Base-by-base conservation (phyloP, 2,329 filamentous ascomycete species). In the Microsporum ferrugineum region DNA sequence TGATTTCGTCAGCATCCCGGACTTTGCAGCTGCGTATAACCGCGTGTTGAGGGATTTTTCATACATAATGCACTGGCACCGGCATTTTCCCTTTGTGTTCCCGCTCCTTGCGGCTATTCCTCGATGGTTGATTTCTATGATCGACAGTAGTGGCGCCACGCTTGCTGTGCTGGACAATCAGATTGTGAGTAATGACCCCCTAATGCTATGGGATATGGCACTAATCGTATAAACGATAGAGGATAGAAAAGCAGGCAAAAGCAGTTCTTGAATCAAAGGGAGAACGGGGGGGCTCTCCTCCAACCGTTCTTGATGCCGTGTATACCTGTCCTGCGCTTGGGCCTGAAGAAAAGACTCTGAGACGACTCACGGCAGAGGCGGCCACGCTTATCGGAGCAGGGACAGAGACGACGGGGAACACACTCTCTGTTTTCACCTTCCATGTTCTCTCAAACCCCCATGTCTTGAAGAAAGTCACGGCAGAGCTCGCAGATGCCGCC, bases 341-440 rank as follows among this genome's bases (percentile, higher is more conserved):
- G 10, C 38, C 38, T 7, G 38, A 39, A 39, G 8, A 39, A 39
- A 73, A 72, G 61, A 64, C 66, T 1, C 61, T 66, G n/a, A 60
- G 61, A 4, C 67, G 72, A 5, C 63, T 74, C 3, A 63, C 64
- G 2, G 66, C 71, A n/a, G 72, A 74, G 62, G 71, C 64, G 3
- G 66, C 68, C 34, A 63, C 66, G 2, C 59, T 74, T 7, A 63
- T 73, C 10, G 68, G 67, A 29, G 71, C 69, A 10, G 73, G 73
- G 0, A 70, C 68, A 1, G 69, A 69, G 33, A 74, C 68, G 0
- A 71, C 68, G 10, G 69, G 67, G 0, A 63, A 64, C 43, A 65
- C 67, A 1, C 59, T 69, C 7, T 61, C 58, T 1, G 62, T 73
- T 1, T 65, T 69, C 3, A 63, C 58, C 7, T 63, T 60, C 45